Conservation (phyloP, 208 protist genomes). For the Leishmania major region DNA sequence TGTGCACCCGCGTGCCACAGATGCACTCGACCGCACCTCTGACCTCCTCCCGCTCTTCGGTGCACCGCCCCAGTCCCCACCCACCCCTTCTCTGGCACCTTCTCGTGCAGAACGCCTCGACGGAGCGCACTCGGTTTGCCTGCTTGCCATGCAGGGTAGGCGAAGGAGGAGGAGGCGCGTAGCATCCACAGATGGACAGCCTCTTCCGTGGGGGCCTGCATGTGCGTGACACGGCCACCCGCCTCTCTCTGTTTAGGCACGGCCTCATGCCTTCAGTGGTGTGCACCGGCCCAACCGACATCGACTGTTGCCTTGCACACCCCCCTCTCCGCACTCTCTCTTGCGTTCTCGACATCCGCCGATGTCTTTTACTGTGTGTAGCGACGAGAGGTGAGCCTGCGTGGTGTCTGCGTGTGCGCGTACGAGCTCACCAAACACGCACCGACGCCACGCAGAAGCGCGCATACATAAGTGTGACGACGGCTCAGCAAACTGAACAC, state of each 20-base stretch:
- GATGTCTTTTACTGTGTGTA: not conserved
- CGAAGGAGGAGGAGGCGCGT: not conserved
- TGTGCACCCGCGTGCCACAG: not conserved
- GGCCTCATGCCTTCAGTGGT: not conserved
- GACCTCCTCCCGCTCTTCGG: not conserved
- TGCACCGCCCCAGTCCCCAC: not conserved
- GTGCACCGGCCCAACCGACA: not conserved
- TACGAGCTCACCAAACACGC: too few species aligned
- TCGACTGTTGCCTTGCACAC: not conserved
- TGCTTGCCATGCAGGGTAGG: not conserved
- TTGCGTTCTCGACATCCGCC: not conserved
- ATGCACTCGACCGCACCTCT: not conserved
- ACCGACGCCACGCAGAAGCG: too few species aligned
- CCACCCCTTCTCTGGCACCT: not conserved
- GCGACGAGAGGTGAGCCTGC: not conserved
- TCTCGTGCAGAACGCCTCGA: not conserved
- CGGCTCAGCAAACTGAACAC: too few species aligned
- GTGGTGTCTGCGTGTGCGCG: not conserved
- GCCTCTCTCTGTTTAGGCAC: not conserved
- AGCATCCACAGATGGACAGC: not conserved
- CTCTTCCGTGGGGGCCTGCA: not conserved
- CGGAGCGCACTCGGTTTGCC: not conserved
- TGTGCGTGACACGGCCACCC: not conserved
- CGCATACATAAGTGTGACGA: not conserved
- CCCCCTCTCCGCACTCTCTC: not conserved